Percentiles rank a stretch among this genome's conserved stretches.
These are phyloP conservation scores for Thermochaetoides thermophila DNA, from an alignment of 495 filamentous ascomycete species.

Conservation along the genomic window DNA sequence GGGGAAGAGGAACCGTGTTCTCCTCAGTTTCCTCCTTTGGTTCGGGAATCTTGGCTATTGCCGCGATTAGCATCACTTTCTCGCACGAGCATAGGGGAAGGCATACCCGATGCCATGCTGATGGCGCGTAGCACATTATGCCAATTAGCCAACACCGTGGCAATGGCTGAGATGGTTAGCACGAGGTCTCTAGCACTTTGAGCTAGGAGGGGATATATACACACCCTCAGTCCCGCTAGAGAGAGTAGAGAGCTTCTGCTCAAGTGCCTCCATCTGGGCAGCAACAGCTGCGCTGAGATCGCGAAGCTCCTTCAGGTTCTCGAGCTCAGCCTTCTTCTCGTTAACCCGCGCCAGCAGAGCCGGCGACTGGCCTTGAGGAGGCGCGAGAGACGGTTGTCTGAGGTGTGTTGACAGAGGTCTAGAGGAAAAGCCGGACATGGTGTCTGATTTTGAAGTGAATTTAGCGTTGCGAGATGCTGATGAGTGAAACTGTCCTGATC, in stretches of 20 bases:
- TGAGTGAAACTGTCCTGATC: too few species aligned
- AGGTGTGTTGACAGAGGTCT: slow-evolving; percentile 47
- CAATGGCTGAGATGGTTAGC: slow-evolving; percentile 49
- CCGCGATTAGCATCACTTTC: too few species aligned
- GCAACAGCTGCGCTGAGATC: slow-evolving; percentile 81
- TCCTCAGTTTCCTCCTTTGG: slow-evolving; percentile 9
- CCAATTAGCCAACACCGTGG: slow-evolving; percentile 87
- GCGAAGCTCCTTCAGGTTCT: slow-evolving; percentile 72
- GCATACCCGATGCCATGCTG: slow-evolving; percentile 85
- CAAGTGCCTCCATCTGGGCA: slow-evolving; percentile 77
- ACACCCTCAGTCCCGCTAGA: slow-evolving; percentile 87
- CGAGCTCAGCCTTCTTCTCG: slow-evolving; percentile 86
- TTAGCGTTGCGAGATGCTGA: too few species aligned
- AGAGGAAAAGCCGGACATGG: slow-evolving; percentile 26
- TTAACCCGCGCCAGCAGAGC: slow-evolving; percentile 74
- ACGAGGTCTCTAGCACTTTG: not conserved
- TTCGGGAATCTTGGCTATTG: too few species aligned
- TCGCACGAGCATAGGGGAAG: too few species aligned
- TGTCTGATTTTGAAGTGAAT: too few species aligned
- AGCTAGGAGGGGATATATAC: not conserved
- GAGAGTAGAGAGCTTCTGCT: slow-evolving; percentile 74
- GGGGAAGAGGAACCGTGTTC: slow-evolving; percentile 44
- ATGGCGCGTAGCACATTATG: slow-evolving; percentile 88
- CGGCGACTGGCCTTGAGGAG: slow-evolving; percentile 46
- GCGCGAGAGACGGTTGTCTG: slow-evolving; percentile 43